Evolutionary conservation across 495 filamentous ascomycete species (phyloP).

Genomic region (Talaromyces liani): DNA sequence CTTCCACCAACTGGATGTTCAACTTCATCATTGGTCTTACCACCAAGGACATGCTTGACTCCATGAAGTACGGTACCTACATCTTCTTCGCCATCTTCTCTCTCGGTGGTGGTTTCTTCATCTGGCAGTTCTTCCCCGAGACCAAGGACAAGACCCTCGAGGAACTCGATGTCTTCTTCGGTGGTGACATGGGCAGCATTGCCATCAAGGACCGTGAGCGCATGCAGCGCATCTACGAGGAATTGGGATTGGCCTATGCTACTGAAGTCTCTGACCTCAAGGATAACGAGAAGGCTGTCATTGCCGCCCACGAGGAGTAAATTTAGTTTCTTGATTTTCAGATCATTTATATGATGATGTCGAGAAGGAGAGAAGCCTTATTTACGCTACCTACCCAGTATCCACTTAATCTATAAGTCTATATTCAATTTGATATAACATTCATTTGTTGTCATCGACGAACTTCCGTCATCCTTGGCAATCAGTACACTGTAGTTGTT

Average conservation of each 20-base stretch:
- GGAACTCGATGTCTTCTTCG: conserved; percentile 47
- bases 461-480: neutral
- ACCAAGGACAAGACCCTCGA: conserved; percentile 51
- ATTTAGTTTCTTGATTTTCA: neutral
- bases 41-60: conserved; percentile 29
- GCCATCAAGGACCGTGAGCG: conserved; percentile 24
- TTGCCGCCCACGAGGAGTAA: conserved; percentile 5
- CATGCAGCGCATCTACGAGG: conserved; percentile 26
- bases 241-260: conserved; percentile 23
- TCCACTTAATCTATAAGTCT: neutral
- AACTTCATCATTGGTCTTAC: conserved; percentile 38
- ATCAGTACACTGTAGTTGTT: neutral
- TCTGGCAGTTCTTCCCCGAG: conserved; percentile 46
- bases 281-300: conserved; percentile 11
- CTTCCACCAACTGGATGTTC: conserved; percentile 38
- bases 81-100: conserved; percentile 44
- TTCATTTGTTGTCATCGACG: neutral
- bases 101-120: conserved; percentile 37
- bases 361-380: neutral
- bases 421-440: neutral
- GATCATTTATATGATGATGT: neutral
- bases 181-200: conserved; percentile 22
- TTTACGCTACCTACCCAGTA: neutral
- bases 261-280: conserved; percentile 24
- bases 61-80: conserved; percentile 31